A percentile compares a stretch with the other conserved stretches of the same genome.
These are phyloP conservation scores for Phytophthora ramorum DNA, from an alignment of 352 stramenopile species.

Conservation along the genomic window DNA sequence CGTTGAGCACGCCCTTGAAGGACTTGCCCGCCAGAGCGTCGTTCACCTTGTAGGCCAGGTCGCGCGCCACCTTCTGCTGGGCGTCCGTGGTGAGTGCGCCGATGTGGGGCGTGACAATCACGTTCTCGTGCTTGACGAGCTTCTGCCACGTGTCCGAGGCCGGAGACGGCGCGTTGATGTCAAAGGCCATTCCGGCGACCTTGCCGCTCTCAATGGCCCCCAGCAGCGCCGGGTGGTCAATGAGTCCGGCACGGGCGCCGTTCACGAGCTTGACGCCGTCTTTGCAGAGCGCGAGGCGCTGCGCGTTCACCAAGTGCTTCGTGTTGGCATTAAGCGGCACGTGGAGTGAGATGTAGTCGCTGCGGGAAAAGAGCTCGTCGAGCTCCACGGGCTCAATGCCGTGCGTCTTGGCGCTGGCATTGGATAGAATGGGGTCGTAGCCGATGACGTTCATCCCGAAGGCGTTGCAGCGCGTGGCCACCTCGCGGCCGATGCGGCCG, in stretches of 20 bases:
- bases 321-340: constrained; percentile 96
- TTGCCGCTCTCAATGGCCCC: constrained; percentile 85
- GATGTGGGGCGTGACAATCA: constrained; percentile 95
- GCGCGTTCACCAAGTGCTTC: constrained; percentile 89
- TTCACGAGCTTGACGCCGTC: constrained; percentile 94
- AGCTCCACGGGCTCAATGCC: constrained; percentile 89
- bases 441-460: constrained; percentile 96
- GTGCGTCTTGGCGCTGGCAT: constrained; percentile 74
- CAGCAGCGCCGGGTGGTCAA: constrained; percentile 93
- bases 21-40: constrained; percentile 92
- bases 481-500: constrained; percentile 93
- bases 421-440: constrained; percentile 94
- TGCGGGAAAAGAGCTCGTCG: constrained; percentile 87
- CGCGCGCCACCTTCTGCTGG: constrained; percentile 92
- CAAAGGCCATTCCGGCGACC: constrained; percentile 78
- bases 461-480: constrained; percentile 91
- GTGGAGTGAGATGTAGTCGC: constrained; percentile 97
- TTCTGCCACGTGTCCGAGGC: constrained; percentile 61
- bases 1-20: constrained; percentile 96
- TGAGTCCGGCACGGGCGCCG: constrained; percentile 93
- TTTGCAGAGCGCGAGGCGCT: constrained; percentile 90
- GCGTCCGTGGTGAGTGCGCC: constrained; percentile 95
- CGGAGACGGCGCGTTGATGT: constrained; percentile 66
- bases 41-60: constrained; percentile 92
- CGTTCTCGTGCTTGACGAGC: constrained; percentile 90